These are phyloP conservation scores for Penstemon davidsonii DNA, from an alignment of 257 asterid species.

Conservation along the genomic window DNA sequence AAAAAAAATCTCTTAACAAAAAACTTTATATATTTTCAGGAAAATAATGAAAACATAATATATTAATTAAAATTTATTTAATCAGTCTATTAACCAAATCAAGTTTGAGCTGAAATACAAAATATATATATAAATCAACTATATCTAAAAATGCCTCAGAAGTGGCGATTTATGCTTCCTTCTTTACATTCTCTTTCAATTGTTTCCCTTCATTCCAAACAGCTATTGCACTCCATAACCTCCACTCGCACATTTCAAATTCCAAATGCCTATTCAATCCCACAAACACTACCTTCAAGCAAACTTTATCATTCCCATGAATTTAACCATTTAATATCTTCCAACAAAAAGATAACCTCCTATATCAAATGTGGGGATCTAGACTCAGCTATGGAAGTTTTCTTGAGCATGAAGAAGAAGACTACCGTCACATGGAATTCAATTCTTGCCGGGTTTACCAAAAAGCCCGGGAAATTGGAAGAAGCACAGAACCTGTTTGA, in stretches of 20 bases:
- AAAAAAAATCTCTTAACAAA: too few species aligned
- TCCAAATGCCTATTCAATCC: slow-evolving; percentile 27
- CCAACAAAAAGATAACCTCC: slow-evolving; percentile 56
- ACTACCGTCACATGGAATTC: slow-evolving; percentile 71
- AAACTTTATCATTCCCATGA: slow-evolving; percentile 4
- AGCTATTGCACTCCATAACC: neutral
- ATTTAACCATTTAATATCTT: slow-evolving; percentile 27
- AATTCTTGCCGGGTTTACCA: slow-evolving; percentile 53
- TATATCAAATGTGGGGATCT: slow-evolving; percentile 53
- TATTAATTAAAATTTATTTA: too few species aligned
- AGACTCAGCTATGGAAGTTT: slow-evolving; percentile 54
- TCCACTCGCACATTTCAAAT: too few species aligned
- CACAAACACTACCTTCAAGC: slow-evolving; percentile 20
- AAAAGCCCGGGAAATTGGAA: slow-evolving; percentile 42
- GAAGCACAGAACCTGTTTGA: slow-evolving; percentile 62
- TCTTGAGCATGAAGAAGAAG: slow-evolving; percentile 43
- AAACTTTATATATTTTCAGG: too few species aligned
- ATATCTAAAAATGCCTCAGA: too few species aligned
- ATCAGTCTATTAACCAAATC: too few species aligned
- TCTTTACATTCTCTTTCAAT: too few species aligned
- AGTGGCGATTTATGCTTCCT: too few species aligned
- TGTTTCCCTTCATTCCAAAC: neutral
- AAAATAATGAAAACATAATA: too few species aligned
- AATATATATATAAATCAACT: too few species aligned
- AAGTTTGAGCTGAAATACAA: too few species aligned